Evolutionary conservation across 257 asterid genomes (phyloP).

Genomic region (Knoxia roxburghii): DNA sequence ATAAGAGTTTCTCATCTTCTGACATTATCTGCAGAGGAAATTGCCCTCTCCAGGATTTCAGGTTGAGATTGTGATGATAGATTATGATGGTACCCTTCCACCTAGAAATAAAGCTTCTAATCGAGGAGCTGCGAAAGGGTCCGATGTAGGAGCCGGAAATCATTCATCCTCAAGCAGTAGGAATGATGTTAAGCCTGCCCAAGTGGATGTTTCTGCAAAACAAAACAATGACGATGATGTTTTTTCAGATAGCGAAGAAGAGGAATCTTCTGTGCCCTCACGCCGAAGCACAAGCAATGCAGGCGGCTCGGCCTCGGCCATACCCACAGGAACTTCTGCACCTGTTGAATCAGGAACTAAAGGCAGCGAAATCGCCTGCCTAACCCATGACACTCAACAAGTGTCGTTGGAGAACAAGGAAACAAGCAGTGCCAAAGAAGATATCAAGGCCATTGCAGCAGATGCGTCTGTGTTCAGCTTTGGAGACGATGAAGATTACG

Average conservation of each 20-base stretch:
- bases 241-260: constrained; percentile 88
- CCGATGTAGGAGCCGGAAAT: constrained; percentile 33
- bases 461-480: constrained; percentile 98
- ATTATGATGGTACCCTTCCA: constrained; percentile 57
- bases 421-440: constrained; percentile 40
- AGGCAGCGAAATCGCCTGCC: constrained; percentile 31
- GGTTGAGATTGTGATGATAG: constrained; percentile 86
- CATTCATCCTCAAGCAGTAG: constrained; percentile 41
- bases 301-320: constrained; percentile 24
- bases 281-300: constrained; percentile 23
- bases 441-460: constrained; percentile 92
- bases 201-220: constrained; percentile 31
- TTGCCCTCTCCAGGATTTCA: constrained; percentile 93
- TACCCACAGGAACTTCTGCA: constrained; percentile 31
- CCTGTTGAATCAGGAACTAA: constrained; percentile 27
- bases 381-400: constrained; percentile 42
- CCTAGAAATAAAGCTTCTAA: constrained; percentile 34
- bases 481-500: constrained; percentile 91
- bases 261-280: constrained; percentile 48
- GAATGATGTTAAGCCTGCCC: constrained; percentile 28
- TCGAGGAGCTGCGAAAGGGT: constrained; percentile 19
- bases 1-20: not conserved
- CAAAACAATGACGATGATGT: constrained; percentile 64
- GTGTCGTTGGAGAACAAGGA: constrained; percentile 39
- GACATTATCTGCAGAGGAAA: constrained; percentile 59